Percentiles rank a stretch among this genome's conserved stretches.
phyloP scores from a whole-genome alignment of 306 rosid genomes.

The Cajanus cajan region DNA sequence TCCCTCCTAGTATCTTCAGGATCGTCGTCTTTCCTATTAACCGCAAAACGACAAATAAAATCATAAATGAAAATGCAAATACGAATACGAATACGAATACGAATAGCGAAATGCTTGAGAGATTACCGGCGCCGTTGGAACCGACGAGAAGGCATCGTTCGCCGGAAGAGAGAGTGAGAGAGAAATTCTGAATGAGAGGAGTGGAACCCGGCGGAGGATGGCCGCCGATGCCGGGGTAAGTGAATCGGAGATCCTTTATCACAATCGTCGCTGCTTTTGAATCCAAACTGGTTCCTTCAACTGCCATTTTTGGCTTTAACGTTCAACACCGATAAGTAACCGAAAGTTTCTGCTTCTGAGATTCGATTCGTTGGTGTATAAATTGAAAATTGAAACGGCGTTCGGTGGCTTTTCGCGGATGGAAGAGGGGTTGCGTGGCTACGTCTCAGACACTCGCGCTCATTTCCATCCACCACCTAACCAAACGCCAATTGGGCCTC shows the following conservation, averaged over 20 bases:
- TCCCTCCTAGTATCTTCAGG: conserved; percentile 85
- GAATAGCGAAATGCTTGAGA: background rate
- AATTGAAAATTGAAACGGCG: background rate
- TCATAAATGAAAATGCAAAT: background rate
- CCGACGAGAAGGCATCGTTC: conserved; percentile 92
- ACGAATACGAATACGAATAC: too few relatives aligned
- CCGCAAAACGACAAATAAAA: background rate
- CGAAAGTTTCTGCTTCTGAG: background rate
- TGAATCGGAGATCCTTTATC: conserved; percentile 63
- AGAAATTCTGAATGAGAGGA: conserved; percentile 74
- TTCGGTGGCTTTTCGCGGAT: background rate
- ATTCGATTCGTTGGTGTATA: background rate
- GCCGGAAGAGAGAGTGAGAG: conserved; percentile 65
- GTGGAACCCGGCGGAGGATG: conserved; percentile 85
- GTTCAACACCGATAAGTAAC: background rate
- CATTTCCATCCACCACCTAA: background rate
- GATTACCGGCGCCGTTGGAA: conserved; percentile 87
- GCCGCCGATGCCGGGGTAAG: conserved; percentile 96
- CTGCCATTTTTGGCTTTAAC: conserved; percentile 31
- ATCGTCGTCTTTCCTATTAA: conserved; percentile 72
- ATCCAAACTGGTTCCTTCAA: conserved; percentile 26
- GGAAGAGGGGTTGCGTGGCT: conserved; percentile 23
- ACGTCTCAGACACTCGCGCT: conserved; percentile 26
- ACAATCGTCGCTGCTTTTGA: conserved; percentile 42
- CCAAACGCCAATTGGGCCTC: background rate